Evolutionary conservation across 495 filamentous ascomycete genomes (phyloP), one percentile per base, ranked within the genome.

Genomic region (Clavariopsis aquatica): DNA sequence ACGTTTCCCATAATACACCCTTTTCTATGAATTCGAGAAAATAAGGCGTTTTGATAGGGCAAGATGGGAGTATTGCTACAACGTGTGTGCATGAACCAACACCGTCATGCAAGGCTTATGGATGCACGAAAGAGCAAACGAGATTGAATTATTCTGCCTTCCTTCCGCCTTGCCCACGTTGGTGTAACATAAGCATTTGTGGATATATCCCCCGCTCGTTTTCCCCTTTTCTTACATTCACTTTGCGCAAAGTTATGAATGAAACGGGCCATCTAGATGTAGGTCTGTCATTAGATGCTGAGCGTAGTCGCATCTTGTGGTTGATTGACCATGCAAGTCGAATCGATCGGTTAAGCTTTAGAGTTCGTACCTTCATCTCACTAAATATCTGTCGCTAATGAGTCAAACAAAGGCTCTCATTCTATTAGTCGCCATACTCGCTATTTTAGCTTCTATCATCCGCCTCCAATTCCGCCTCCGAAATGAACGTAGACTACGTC

Each of bases 291-390:
- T 2, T 17, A 56, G 38, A 47, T 6, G 15, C 47, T 20, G 28
- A 34, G 3, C 22, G 43, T 10, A 24, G 19, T 15, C 36, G 38
- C 8, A 47, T 47, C 3, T 28, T 41, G 22, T 46, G 22, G 20
- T 17, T 58, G 36, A 58, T 58, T 24, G 55, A 58, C 24, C 55
- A 58, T 47, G 55, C 55, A 12, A 47, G 20, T 28, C 55, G 41
- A 9, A 20, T 58, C 10, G 36, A 46, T 22, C 5, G 19, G 17
- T 10, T 58, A 5, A 29, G 4, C 17, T 58, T 58, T n/a, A 41
- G 47, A 24, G 55, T 58, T n/a, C 1, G 55, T 45, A 43, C 13
- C 17, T 9, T 19, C 12, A 57, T 27, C 3, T 24, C 54, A n/a
- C 19, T 24, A 27, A 17, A 34, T 5, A 34, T 34, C 12, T 34